A percentile compares a stretch with the other conserved stretches of the same genome.
These are phyloP conservation scores for Venturia oleaginea DNA, from an alignment of 2,329 filamentous ascomycete species.

Conservation along the genomic window DNA sequence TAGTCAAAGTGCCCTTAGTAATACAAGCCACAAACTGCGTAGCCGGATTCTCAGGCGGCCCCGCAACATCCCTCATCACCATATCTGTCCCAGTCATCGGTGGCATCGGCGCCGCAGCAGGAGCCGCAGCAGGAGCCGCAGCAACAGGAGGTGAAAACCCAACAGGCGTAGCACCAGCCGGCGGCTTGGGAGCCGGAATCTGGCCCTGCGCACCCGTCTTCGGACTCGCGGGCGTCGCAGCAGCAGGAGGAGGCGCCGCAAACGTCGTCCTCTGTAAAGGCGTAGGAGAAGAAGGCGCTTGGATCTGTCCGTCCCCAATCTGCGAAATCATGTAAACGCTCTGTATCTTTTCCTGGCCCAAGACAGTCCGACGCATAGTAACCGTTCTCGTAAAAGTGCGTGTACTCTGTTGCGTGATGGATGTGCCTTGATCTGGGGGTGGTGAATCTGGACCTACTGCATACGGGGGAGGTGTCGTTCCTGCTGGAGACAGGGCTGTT, in stretches of 20 bases:
- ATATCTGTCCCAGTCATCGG: not conserved
- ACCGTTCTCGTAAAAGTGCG: not conserved
- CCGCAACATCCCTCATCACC: not conserved
- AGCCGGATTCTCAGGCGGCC: not conserved
- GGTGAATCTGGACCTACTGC: not conserved
- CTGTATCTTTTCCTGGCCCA: not conserved
- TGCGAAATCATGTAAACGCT: slow-evolving; percentile 11
- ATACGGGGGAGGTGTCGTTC: not conserved
- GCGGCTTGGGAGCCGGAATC: slow-evolving; percentile 13
- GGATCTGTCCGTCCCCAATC: slow-evolving; percentile 16
- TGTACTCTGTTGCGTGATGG: not conserved
- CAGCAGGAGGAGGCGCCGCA: not conserved
- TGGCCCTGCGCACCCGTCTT: slow-evolving; percentile 14
- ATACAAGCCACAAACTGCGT: not conserved
- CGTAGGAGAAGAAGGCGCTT: slow-evolving; percentile 12
- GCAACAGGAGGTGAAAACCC: not conserved
- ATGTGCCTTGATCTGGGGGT: not conserved
- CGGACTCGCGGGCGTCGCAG: not conserved
- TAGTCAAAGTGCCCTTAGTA: slow-evolving; percentile 35
- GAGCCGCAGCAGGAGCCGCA: not conserved
- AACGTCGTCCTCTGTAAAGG: not conserved
- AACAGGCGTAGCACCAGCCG: not conserved
- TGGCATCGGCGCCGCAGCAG: not conserved
- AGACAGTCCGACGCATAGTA: not conserved
- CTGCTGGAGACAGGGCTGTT: not conserved